phyloP scores from a whole-genome alignment of 208 protist genomes.

The Trypanosoma brucei region DNA sequence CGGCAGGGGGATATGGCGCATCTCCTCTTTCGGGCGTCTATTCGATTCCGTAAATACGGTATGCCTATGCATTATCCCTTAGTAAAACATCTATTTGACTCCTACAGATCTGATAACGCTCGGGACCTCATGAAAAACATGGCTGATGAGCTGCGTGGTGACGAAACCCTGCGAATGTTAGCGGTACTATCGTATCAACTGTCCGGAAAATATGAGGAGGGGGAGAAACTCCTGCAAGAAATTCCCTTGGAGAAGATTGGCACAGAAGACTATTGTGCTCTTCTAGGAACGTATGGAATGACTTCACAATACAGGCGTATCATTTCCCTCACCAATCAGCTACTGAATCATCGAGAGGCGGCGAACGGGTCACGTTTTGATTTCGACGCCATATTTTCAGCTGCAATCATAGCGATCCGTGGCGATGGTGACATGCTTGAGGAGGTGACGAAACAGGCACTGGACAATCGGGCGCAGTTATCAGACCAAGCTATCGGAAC shows the following conservation, averaged over 20 bases:
- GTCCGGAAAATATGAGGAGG: conserved; percentile 33
- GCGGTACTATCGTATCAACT: conserved; percentile 75
- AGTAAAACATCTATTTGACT: conserved; percentile 79
- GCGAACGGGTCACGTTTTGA: conserved; percentile 16
- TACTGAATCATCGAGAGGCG: conserved; percentile 6
- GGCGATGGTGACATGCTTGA: conserved; percentile 29
- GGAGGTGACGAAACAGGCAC: conserved; percentile 33
- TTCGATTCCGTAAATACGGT: conserved; percentile 89
- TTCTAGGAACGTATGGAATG: conserved; percentile 71
- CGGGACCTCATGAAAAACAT: conserved; percentile 80
- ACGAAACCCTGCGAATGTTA: conserved; percentile 52
- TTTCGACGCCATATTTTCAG: conserved; percentile 44
- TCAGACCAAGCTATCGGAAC: conserved; percentile 55
- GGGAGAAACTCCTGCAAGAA: conserved; percentile 34
- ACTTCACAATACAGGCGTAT: conserved; percentile 52
- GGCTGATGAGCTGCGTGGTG: conserved; percentile 69
- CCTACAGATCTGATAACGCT: conserved; percentile 73
- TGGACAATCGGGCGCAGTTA: conserved; percentile 23
- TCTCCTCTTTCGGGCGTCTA: conserved; percentile 81
- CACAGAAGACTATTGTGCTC: conserved; percentile 54
- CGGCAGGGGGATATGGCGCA: conserved; percentile 88
- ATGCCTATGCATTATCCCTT: conserved; percentile 48
- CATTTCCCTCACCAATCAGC: conserved; percentile 23
- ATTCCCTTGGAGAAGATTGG: conserved; percentile 44
- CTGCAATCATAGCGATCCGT: conserved; percentile 39